A percentile compares a stretch with the other conserved stretches of the same genome.
Conservation (phyloP, 129 eudicot genomes). For the Flaveria brownii region DNA sequence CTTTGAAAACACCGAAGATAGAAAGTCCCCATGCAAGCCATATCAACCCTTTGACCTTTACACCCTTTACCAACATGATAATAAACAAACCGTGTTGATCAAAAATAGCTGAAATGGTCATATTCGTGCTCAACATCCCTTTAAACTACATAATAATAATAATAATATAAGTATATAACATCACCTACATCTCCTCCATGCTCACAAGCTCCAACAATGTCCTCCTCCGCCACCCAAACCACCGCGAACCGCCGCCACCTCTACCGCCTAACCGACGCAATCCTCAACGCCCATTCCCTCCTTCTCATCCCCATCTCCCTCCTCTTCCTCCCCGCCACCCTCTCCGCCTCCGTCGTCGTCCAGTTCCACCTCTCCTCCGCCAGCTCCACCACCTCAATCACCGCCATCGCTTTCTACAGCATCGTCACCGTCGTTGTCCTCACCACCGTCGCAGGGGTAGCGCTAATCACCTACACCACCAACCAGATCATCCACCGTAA, state of each 20-base stretch:
- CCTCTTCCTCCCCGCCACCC: slow-evolving; percentile 12
- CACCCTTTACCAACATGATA: no score
- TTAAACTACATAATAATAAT: no score
- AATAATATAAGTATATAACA: no score
- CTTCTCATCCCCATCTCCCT: slow-evolving; percentile 35
- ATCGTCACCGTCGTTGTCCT: neutral
- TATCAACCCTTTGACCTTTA: no score
- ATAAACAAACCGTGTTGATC: no score
- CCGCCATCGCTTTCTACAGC: neutral
- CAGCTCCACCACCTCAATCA: slow-evolving; percentile 34
- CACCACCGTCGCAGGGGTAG: slow-evolving; percentile 21
- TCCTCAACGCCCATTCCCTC: slow-evolving; percentile 48
- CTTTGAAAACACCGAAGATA: no score
- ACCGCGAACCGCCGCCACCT: slow-evolving; percentile 25
- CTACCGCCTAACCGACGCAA: slow-evolving; percentile 38
- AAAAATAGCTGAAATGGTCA: no score
- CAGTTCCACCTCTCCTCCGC: slow-evolving; percentile 38
- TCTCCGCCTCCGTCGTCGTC: slow-evolving; percentile 39
- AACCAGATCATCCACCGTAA: slow-evolving; percentile 5
- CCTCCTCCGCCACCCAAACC: slow-evolving; percentile 22
- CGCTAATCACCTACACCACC: slow-evolving; percentile 19
- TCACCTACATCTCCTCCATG: neutral
- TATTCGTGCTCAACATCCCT: no score
- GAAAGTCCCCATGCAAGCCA: no score
- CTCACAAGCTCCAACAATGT: neutral